Conservation (phyloP, 129 eudicot species). For the Helianthus tuberosus region DNA sequence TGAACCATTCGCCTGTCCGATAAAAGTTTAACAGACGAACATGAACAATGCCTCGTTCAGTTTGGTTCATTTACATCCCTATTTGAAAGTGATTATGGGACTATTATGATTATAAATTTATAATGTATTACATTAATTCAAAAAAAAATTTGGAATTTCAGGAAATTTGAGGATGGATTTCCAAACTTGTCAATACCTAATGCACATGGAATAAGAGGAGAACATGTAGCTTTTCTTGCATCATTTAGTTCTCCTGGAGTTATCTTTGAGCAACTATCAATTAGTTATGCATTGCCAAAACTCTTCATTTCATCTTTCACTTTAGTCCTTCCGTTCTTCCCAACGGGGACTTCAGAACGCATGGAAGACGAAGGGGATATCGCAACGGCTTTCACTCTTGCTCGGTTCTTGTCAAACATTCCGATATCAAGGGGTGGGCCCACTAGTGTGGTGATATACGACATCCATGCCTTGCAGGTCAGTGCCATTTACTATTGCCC, state of each 20-base stretch:
- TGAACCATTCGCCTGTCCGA: no score
- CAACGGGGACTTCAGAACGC: conserved; percentile 95
- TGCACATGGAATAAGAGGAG: conserved; percentile 98
- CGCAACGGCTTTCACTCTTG: conserved; percentile 97
- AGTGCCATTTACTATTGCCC: conserved; percentile 11
- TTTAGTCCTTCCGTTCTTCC: conserved; percentile 95
- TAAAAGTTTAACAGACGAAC: no score
- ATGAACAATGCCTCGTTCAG: no score
- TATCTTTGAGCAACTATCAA: conserved; percentile 95
- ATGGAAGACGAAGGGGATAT: conserved; percentile 99
- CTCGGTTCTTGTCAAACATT: conserved; percentile 84
- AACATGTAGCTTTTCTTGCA: conserved; percentile 97
- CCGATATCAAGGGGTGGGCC: conserved; percentile 96
- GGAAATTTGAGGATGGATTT: conserved; percentile 98
- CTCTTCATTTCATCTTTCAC: conserved; percentile 93
- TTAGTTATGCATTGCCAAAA: conserved; percentile 91
- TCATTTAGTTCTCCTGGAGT: conserved; percentile 96
- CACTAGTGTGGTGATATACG: conserved; percentile 91
- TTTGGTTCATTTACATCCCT: no score
- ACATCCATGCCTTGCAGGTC: conserved; percentile 98
- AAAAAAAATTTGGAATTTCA: conserved; percentile 5
- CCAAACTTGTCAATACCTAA: conserved; percentile 92
- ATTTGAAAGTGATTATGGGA: background rate
- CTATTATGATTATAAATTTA: background rate
- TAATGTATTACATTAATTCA: background rate